Percentiles rank a stretch among this genome's conserved stretches.
These are phyloP conservation scores for Cryptosporidium bovis DNA, from an alignment of 169 alveolate species.

Conservation along the genomic window DNA sequence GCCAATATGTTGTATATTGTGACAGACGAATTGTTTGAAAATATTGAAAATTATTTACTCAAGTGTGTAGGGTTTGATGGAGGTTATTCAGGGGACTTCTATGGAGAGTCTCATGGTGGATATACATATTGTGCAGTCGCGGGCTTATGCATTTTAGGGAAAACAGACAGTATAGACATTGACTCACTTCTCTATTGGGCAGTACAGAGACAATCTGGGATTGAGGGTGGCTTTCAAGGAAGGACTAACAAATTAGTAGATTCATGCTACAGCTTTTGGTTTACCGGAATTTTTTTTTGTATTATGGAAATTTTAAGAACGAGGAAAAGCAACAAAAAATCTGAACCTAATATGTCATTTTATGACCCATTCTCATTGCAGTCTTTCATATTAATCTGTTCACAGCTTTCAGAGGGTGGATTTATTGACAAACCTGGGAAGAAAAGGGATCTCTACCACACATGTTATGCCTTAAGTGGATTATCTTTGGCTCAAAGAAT, in stretches of 20 bases:
- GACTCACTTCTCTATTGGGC: slow-evolving; percentile 89
- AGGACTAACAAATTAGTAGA: slow-evolving; percentile 97
- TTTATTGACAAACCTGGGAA: slow-evolving; percentile 95
- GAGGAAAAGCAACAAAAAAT: slow-evolving; percentile 78
- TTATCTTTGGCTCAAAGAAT: slow-evolving; percentile 80
- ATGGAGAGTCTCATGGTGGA: slow-evolving; percentile 98
- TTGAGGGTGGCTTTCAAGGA: slow-evolving; percentile 97
- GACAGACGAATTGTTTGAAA: slow-evolving; percentile 87
- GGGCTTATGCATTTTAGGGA: slow-evolving; percentile 86
- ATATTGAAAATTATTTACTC: slow-evolving; percentile 88
- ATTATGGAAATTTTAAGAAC: slow-evolving; percentile 80
- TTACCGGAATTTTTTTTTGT: slow-evolving; percentile 90
- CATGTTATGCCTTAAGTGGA: slow-evolving; percentile 94
- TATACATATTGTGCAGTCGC: slow-evolving; percentile 97
- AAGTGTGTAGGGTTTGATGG: slow-evolving; percentile 96
- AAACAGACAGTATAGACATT: slow-evolving; percentile 86
- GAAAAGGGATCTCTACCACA: slow-evolving; percentile 93
- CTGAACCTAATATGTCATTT: slow-evolving; percentile 58
- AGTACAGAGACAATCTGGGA: slow-evolving; percentile 86
- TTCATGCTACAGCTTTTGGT: slow-evolving; percentile 96
- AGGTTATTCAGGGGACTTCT: slow-evolving; percentile 94
- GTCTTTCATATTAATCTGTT: slow-evolving; percentile 76
- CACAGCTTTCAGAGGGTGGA: slow-evolving; percentile 87
- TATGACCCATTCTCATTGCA: slow-evolving; percentile 75
- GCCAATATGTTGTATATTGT: slow-evolving; percentile 90